These are phyloP conservation scores for Auricularia auricula-judae DNA, from an alignment of 768 basidiomycete species.

Conservation along the genomic window DNA sequence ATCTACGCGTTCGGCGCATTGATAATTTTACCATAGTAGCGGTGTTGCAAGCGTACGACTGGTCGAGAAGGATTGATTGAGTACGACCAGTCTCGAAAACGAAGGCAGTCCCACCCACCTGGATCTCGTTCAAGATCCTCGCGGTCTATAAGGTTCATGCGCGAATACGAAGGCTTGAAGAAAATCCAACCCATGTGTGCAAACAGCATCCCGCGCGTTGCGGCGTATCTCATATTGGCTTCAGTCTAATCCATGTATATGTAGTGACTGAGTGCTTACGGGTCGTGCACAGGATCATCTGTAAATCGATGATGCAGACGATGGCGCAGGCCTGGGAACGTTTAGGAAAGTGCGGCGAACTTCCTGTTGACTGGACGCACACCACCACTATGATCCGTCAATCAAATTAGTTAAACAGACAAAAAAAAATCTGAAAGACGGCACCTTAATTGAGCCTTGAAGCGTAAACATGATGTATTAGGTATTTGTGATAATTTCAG, in stretches of 20 bases:
- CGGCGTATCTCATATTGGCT: conserved; percentile 43
- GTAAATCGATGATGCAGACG: conserved; percentile 43
- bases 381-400: too few relatives aligned
- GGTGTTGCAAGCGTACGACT: conserved; percentile 66
- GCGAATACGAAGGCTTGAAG: conserved; percentile 55
- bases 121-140: conserved; percentile 60
- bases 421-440: too few relatives aligned
- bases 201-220: conserved; percentile 60
- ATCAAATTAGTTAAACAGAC: too few relatives aligned
- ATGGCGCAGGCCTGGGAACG: neutral
- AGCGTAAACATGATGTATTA: too few relatives aligned
- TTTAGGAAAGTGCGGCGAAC: neutral
- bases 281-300: conserved; percentile 56
- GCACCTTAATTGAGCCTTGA: too few relatives aligned
- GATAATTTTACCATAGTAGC: conserved; percentile 41
- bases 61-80: neutral
- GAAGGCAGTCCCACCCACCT: conserved; percentile 27
- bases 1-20: neutral
- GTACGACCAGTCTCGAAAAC: neutral
- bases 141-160: conserved; percentile 51
- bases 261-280: conserved; percentile 27
- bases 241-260: neutral
- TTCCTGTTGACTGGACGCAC: neutral
- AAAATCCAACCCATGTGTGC: conserved; percentile 87
- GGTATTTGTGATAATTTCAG: too few relatives aligned